These are phyloP conservation scores for Endocarpon pusillum DNA, from an alignment of 495 filamentous ascomycete genomes.

Conservation along the genomic window DNA sequence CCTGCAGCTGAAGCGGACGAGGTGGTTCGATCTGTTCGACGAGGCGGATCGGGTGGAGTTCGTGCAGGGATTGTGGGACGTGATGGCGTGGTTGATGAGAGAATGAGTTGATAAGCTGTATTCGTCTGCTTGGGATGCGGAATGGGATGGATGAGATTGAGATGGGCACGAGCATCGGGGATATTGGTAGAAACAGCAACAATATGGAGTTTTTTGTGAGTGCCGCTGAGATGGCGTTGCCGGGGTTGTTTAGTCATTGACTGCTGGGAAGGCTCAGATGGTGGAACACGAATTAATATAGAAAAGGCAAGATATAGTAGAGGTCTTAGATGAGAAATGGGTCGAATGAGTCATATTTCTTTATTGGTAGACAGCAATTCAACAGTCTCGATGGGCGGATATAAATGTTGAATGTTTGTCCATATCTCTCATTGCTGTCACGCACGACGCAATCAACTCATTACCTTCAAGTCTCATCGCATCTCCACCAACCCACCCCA, in stretches of 20 bases:
- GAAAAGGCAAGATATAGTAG: background rate
- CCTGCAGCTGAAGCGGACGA: constrained; percentile 47
- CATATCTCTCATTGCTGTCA: too few species aligned
- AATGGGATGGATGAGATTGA: background rate
- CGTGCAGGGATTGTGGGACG: constrained; percentile 55
- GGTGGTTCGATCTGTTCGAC: constrained; percentile 65
- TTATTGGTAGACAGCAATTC: too few species aligned
- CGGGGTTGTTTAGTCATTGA: background rate
- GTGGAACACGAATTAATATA: background rate
- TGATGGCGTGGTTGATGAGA: constrained; percentile 58
- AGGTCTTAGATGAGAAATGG: background rate
- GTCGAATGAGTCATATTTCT: background rate
- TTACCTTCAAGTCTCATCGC: too few species aligned
- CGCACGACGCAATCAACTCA: too few species aligned
- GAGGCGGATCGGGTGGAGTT: constrained; percentile 49
- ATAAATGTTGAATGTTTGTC: too few species aligned
- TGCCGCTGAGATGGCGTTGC: background rate
- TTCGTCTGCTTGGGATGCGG: background rate
- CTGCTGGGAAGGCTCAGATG: background rate
- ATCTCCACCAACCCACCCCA: too few species aligned
- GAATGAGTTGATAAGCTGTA: background rate
- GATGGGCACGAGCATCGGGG: background rate
- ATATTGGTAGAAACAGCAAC: background rate
- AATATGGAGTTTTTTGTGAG: background rate
- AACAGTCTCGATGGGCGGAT: too few species aligned